A percentile compares a stretch with the other conserved stretches of the same genome.
These are phyloP conservation scores for Stephania japonica DNA, from an alignment of 164 flowering plant species.

Conservation along the genomic window DNA sequence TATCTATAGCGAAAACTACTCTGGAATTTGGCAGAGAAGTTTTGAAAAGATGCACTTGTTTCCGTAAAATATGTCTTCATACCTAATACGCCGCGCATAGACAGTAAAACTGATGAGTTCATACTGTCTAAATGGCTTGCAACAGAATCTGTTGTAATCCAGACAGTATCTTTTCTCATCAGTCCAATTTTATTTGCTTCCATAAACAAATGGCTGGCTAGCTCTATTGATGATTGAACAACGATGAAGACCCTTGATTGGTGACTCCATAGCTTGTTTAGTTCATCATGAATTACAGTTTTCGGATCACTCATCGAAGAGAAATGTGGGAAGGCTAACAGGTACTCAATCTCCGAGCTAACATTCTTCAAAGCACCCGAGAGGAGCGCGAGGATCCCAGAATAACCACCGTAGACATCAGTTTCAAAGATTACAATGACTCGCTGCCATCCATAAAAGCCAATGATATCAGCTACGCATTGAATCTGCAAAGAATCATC, in stretches of 20 bases:
- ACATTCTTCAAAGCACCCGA: slow-evolving; percentile 18
- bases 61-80: slow-evolving; percentile 11
- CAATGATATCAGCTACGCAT: slow-evolving; percentile 33
- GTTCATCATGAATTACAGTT: slow-evolving; percentile 6
- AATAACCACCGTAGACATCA: slow-evolving; percentile 15
- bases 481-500: slow-evolving; percentile 21
- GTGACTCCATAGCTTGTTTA: slow-evolving; percentile 10
- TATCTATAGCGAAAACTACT: slow-evolving; percentile 9
- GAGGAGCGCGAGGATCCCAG: slow-evolving; percentile 13
- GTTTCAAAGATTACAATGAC: slow-evolving; percentile 40
- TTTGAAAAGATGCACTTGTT: not conserved
- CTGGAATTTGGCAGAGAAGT: slow-evolving; percentile 11
- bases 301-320: slow-evolving; percentile 16
- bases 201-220: slow-evolving; percentile 15
- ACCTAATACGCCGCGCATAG: slow-evolving; percentile 25
- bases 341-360: slow-evolving; percentile 19
- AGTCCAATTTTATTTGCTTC: slow-evolving; percentile 27
- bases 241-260: slow-evolving; percentile 25
- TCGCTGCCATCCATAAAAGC: slow-evolving; percentile 20
- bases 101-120: slow-evolving; percentile 14
- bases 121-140: slow-evolving; percentile 4
- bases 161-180: slow-evolving; percentile 17
- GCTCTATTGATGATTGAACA: slow-evolving; percentile 10
- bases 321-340: slow-evolving; percentile 14
- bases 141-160: slow-evolving; percentile 15